A percentile compares a stretch with the other conserved stretches of the same genome.
Evolutionary conservation across 495 filamentous ascomycete species (phyloP).

Genomic region (Sphaerosporella brunnea): DNA sequence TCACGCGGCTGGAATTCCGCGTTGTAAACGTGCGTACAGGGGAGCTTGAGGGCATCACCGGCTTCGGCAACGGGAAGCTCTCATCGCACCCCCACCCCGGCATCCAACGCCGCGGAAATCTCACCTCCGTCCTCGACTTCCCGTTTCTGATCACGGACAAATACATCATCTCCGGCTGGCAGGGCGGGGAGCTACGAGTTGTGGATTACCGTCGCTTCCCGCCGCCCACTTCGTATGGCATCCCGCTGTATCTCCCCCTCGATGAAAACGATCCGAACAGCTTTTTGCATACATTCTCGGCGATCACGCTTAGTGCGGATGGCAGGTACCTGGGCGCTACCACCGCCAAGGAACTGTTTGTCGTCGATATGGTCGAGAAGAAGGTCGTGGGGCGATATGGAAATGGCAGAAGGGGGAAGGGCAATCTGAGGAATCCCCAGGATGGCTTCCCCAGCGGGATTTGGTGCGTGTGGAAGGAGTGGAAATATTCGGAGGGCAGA

Average conservation of each 20-base stretch:
- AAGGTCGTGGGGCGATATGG: conserved; percentile 18
- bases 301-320: conserved; percentile 21
- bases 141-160: conserved; percentile 25
- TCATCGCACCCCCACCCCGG: not conserved
- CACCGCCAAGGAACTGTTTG: conserved; percentile 25
- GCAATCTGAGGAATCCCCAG: conserved; percentile 19
- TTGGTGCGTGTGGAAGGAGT: conserved; percentile 25
- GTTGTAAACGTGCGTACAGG: conserved; percentile 22
- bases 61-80: not conserved
- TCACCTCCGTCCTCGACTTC: conserved; percentile 24
- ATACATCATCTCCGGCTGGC: conserved; percentile 23
- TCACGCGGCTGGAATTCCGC: conserved; percentile 23
- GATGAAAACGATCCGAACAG: not conserved
- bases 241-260: not conserved
- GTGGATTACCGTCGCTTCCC: conserved; percentile 15
- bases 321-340: conserved; percentile 24
- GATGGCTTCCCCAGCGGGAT: conserved; percentile 25
- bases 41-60: conserved; percentile 3
- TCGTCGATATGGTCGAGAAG: conserved; percentile 26
- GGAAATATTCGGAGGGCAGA: too few species aligned
- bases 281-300: conserved; percentile 19
- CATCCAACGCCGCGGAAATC: conserved; percentile 8
- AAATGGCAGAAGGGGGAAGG: conserved; percentile 23
- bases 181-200: conserved; percentile 24
- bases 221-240: not conserved